Evolutionary conservation across 495 filamentous ascomycete genomes (phyloP), one percentile per base, ranked within the genome.

Genomic region (Penicillium waksmanii): DNA sequence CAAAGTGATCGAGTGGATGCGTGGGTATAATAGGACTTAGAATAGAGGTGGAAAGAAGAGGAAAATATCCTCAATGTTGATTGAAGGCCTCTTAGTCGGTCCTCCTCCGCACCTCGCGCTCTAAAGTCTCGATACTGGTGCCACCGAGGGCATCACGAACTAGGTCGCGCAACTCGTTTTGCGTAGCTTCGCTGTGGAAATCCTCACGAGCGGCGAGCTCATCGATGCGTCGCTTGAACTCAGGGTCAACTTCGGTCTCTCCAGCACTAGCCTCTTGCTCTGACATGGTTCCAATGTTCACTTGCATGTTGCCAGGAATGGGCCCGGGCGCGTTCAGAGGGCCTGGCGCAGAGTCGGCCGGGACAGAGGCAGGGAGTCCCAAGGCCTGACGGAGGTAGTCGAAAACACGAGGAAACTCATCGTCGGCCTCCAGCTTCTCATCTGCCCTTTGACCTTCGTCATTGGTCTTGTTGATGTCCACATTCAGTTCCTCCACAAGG

Each of bases 401-500:
- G 2, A 82, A 85, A 40, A 96, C 83, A 7, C 84, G 73, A 0
- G 85, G 86, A 59, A 84, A 91, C 0, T 92, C 89, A 0, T 77
- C 88, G 21, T 94, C 91, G 12, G 73, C 79, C 60, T 84, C 83
- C 52, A 93, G 88, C 64, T 86, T 86, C 57, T 96, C 86, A 51
- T 81, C 76, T 2, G 91, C 91, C 15, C 85, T 92, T 59, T 85
- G 66, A 5, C 87, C 89, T 35, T 91, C 87, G 27, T 82, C 71
- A 64, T 90, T 89, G 56, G 68, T 80, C 48, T 84, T 77, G 38
- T 74, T 77, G 34, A 83, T 72, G 64, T 94, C 85, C 33, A 90
- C 85, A 2, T 85, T 85, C 3, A 98, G 78, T 67, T 96, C 91
- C 68, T 96, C 90, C 5, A 97, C 83, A 11, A 96, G 77, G 31